Evolutionary conservation across 371 early-diverging fungal genomes (phyloP).

Genomic region (Mortierella sp.): DNA sequence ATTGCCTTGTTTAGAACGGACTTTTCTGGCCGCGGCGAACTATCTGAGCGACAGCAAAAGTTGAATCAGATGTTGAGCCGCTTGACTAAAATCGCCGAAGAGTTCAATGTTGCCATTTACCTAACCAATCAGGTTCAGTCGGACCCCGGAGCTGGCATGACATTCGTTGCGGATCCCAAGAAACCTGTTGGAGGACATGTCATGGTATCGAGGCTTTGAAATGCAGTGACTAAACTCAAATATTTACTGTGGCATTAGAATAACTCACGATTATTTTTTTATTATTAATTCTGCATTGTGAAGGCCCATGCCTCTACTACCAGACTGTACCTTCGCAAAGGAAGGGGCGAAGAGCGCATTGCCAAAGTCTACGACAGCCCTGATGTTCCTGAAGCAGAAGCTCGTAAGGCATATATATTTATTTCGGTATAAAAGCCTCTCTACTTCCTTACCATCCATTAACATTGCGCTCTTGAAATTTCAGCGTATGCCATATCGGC

Average conservation of each 20-base stretch:
- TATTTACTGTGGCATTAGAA: too few relatives aligned
- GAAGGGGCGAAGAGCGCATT: slow-evolving; percentile 87
- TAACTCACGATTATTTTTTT: not conserved
- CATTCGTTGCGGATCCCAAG: slow-evolving; percentile 89
- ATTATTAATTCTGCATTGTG: not conserved
- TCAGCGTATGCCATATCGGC: slow-evolving; percentile 24
- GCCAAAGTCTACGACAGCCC: slow-evolving; percentile 94
- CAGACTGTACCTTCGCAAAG: slow-evolving; percentile 84
- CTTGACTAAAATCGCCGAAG: slow-evolving; percentile 87
- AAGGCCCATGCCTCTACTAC: slow-evolving; percentile 68
- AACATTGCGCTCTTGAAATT: not conserved
- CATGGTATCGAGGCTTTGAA: slow-evolving; percentile 50
- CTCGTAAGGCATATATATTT: slow-evolving; percentile 46
- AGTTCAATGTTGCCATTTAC: slow-evolving; percentile 89
- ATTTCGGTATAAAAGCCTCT: not conserved
- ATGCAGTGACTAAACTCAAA: not conserved
- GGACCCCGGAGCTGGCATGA: slow-evolving; percentile 71
- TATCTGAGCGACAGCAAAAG: slow-evolving; percentile 93
- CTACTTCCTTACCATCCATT: not conserved
- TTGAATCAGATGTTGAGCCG: slow-evolving; percentile 84
- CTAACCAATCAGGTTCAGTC: slow-evolving; percentile 88
- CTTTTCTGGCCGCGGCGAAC: slow-evolving; percentile 87
- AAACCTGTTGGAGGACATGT: slow-evolving; percentile 90
- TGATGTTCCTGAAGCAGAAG: slow-evolving; percentile 87
- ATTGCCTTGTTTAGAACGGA: slow-evolving; percentile 86